Evolutionary conservation across 768 basidiomycete species (phyloP).

Genomic region (Boletus vermiculosoides): DNA sequence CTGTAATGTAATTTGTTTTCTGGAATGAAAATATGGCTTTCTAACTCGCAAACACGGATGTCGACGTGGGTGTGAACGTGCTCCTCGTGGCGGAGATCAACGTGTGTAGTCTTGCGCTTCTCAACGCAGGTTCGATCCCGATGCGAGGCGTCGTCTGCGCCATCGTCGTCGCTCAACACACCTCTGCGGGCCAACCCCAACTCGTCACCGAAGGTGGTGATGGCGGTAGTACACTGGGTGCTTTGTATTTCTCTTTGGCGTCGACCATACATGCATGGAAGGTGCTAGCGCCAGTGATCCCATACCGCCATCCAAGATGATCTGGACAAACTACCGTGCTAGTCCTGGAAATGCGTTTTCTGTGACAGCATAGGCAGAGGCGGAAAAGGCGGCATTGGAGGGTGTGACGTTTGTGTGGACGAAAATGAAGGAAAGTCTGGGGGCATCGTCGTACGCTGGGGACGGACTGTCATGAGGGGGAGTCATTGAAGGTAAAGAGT

Average conservation of each 20-base stretch:
- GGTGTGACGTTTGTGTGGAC: conserved; percentile 50
- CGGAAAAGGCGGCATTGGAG: conserved; percentile 46
- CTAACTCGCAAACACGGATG: too few species aligned
- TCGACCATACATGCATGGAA: neutral
- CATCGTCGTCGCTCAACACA: conserved; percentile 49
- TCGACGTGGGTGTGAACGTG: conserved; percentile 35
- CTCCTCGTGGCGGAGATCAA: conserved; percentile 69
- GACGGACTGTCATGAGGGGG: conserved; percentile 40
- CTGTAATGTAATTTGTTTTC: neutral
- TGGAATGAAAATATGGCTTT: neutral
- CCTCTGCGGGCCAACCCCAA: conserved; percentile 9
- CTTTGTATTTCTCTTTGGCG: conserved; percentile 63
- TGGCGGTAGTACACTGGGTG: conserved; percentile 48
- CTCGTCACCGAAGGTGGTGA: conserved; percentile 46
- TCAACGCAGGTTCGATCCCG: conserved; percentile 68
- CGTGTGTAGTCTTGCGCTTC: conserved; percentile 62
- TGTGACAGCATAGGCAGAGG: conserved; percentile 41
- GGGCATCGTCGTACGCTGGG: conserved; percentile 16
- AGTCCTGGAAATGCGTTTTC: conserved; percentile 32
- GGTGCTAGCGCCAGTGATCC: too few species aligned
- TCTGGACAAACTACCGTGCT: conserved; percentile 26
- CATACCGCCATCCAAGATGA: conserved; percentile 28
- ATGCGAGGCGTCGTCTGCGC: conserved; percentile 78
- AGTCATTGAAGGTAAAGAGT: neutral
- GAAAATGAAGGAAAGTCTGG: conserved; percentile 46